Evolutionary conservation across 2,329 filamentous ascomycete genomes (phyloP).

Genomic region (Sphaerulina musiva): DNA sequence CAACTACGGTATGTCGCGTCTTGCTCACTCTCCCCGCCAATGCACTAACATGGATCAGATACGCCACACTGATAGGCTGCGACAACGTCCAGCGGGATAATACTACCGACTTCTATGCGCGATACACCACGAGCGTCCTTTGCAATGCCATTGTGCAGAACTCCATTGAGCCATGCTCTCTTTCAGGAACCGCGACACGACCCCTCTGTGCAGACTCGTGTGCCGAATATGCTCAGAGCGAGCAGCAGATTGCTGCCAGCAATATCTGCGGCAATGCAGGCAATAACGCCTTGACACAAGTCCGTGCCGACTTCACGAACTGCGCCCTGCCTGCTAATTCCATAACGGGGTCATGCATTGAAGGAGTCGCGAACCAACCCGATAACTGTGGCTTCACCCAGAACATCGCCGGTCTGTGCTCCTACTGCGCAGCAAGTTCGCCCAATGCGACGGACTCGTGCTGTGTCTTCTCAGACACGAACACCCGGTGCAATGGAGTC

Average conservation of each 20-base stretch:
- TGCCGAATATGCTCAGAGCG: slow-evolving; percentile 78
- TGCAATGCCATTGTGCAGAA: slow-evolving; percentile 94
- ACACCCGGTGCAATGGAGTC: slow-evolving; percentile 67
- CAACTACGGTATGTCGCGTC: slow-evolving; percentile 60
- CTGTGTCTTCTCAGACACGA: slow-evolving; percentile 75
- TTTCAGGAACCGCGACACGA: slow-evolving; percentile 57
- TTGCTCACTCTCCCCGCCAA: no score
- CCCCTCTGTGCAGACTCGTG: slow-evolving; percentile 88
- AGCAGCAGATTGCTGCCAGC: slow-evolving; percentile 75
- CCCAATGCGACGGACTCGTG: slow-evolving; percentile 92
- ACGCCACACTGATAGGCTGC: slow-evolving; percentile 74
- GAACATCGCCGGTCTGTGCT: slow-evolving; percentile 69
- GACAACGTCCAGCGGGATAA: slow-evolving; percentile 68
- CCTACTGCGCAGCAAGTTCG: slow-evolving; percentile 76
- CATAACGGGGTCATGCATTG: slow-evolving; percentile 67
- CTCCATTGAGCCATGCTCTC: slow-evolving; percentile 62
- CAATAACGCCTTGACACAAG: slow-evolving; percentile 62
- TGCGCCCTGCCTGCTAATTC: slow-evolving; percentile 79
- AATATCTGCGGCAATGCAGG: slow-evolving; percentile 64
- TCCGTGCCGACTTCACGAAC: slow-evolving; percentile 85
- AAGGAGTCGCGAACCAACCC: slow-evolving; percentile 71
- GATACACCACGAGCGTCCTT: slow-evolving; percentile 84
- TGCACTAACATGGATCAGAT: slow-evolving; percentile 53
- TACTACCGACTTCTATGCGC: slow-evolving; percentile 76
- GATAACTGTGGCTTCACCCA: slow-evolving; percentile 78